Base-by-base conservation (phyloP, 1,284 basidiomycete species). In the Ceratobasidium sp. region DNA sequence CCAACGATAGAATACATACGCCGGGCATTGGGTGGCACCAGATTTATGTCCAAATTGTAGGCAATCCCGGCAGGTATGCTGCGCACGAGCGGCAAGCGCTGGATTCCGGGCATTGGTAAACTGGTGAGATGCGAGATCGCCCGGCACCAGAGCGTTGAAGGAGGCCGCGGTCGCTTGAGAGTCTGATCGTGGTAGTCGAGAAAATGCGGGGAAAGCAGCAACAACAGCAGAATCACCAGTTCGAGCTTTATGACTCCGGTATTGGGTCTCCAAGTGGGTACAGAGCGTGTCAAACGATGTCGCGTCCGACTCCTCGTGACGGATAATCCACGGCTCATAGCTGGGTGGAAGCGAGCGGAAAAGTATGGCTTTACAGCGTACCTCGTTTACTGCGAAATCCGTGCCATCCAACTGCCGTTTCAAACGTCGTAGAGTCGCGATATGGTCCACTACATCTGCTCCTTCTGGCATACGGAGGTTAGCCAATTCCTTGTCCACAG, bases 21-120 rank as follows among this genome's bases (percentile, higher is more conserved):
- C 46, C 26, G 56, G 40, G 26, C 70, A 72, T 6, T 44, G 20
- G 1, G 20, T 3, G 2, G 39, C 23, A 10, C 70, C 55, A 4
- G 39, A n/a, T 1, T n/a, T 26, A 46, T 72, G 56, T 46, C 56
- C 70, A 26, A 26, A 28, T 18, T 42, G 56, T 5, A 72, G 39
- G 23, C 70, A 72, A n/a, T 61, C 70, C 40, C 56, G 15, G 40
- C 70, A 72, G 6, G 70, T 72, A 18, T 23, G 18, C 42, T 28
- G 28, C 3, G 70, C 70, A 15, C 56, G 70, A 15, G 53, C 70
- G 4, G n/a, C 23, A 15, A 61, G 56, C 1, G 44, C 20, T 1
- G 70, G 70, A 20, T 72, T 72, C 3, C 42, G 33, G 15, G 44
- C 13, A 3, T 12, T 42, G 7, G 68, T 70, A 23, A 70, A 55